Evolutionary conservation across 140 eudicot genomes (phyloP).

Genomic region (Stevia rebaudiana): DNA sequence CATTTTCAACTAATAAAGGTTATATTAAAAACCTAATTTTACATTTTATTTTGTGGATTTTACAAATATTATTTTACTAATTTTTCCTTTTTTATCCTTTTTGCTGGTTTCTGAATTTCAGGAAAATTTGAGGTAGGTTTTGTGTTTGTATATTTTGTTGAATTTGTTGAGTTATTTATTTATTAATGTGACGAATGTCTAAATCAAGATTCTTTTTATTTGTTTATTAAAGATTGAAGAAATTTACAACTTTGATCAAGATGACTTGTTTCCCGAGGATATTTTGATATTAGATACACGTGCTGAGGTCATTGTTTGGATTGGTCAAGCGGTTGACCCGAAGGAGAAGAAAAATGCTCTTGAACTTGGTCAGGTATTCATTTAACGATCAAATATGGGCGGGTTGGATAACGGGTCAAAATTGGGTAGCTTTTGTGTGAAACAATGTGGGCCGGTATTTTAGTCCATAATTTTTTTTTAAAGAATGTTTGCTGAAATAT

Average conservation of each 20-base stretch:
- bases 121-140: slow-evolving; percentile 85
- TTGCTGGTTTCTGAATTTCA: slow-evolving; percentile 39
- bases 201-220: not conserved
- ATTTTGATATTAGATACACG: slow-evolving; percentile 82
- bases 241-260: slow-evolving; percentile 89
- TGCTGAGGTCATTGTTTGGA: slow-evolving; percentile 91
- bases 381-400: no score
- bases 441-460: no score
- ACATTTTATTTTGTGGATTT: no score
- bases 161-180: not conserved
- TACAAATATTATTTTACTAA: no score
- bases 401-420: no score
- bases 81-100: slow-evolving; percentile 18
- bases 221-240: slow-evolving; percentile 64
- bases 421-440: no score
- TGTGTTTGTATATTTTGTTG: not conserved
- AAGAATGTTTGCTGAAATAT: no score
- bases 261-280: slow-evolving; percentile 92
- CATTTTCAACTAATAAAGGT: slow-evolving; percentile 67
- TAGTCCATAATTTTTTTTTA: no score
- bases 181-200: not conserved
- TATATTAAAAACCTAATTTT: not conserved
- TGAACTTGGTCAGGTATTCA: slow-evolving; percentile 72
- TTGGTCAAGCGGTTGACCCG: slow-evolving; percentile 82
- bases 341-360: slow-evolving; percentile 81